Conservation (phyloP, 805 yeast genomes). For the Candida broadrunensis region DNA sequence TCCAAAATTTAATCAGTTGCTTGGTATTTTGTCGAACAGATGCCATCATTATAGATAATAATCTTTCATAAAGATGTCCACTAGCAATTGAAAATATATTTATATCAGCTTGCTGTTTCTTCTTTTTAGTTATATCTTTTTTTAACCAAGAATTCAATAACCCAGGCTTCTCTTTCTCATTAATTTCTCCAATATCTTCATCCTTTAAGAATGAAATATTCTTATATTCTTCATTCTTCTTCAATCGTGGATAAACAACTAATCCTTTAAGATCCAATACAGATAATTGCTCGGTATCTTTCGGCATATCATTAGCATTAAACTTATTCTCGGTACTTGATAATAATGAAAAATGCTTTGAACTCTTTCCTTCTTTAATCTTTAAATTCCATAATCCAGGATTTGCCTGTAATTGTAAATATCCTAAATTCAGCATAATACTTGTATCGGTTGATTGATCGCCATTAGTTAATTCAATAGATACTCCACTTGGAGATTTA, state of each 20-base stretch:
- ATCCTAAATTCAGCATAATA: conserved; percentile 81
- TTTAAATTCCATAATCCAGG: conserved; percentile 70
- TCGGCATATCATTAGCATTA: conserved; percentile 24
- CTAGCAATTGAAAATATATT: conserved; percentile 82
- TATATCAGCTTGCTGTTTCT: conserved; percentile 49
- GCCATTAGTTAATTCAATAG: conserved; percentile 34
- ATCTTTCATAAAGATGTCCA: conserved; percentile 75
- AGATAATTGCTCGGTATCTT: conserved; percentile 23
- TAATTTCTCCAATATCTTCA: neutral
- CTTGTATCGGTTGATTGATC: conserved; percentile 48
- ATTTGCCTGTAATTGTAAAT: conserved; percentile 69
- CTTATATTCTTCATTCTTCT: conserved; percentile 25
- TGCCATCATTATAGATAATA: conserved; percentile 73
- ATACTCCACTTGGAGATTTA: conserved; percentile 49
- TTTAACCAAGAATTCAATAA: conserved; percentile 1
- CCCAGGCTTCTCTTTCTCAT: neutral
- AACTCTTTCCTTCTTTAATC: conserved; percentile 27
- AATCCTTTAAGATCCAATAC: conserved; percentile 46
- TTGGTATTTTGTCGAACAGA: conserved; percentile 66
- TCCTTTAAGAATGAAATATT: conserved; percentile 6
- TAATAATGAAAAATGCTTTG: conserved; percentile 18
- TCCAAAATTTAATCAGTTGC: conserved; percentile 73
- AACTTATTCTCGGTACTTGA: conserved; percentile 44
- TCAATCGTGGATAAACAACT: conserved; percentile 44
- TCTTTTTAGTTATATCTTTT: neutral